Evolutionary conservation across 129 eudicot genomes (phyloP).

Genomic region (Flaveria sonorensis): DNA sequence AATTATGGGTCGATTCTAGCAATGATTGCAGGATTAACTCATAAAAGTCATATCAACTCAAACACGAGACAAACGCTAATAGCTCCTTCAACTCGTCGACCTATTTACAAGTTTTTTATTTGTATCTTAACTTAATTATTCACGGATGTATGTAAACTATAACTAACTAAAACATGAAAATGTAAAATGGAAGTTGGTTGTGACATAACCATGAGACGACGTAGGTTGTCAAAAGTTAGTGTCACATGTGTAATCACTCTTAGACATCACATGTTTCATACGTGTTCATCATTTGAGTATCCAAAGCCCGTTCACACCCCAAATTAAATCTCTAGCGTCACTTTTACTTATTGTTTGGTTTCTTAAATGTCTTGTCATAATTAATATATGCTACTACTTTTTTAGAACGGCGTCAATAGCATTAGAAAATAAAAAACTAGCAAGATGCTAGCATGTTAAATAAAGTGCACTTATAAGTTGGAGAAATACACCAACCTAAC

Average conservation of each 20-base stretch:
- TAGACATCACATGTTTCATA: neutral
- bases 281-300: neutral
- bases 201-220: neutral
- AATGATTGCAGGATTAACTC: neutral
- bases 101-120: no score
- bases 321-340: neutral
- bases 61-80: no score
- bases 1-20: neutral
- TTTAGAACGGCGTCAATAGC: neutral
- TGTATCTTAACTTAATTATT: no score
- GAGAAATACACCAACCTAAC: no score
- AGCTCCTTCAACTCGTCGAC: neutral
- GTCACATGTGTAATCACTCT: neutral
- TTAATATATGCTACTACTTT: neutral
- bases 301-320: neutral
- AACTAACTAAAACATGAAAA: neutral
- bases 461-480: no score
- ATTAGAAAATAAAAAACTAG: no score
- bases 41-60: no score
- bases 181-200: slow-evolving; percentile 5
- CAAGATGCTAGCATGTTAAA: no score
- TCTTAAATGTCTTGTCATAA: neutral
- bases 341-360: neutral
- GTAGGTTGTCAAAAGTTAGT: neutral
- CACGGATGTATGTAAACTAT: no score